Evolutionary conservation across 2,329 filamentous ascomycete species (phyloP), one percentile per base, ranked within the genome.

Genomic region (Trichoderma brevicompactum): DNA sequence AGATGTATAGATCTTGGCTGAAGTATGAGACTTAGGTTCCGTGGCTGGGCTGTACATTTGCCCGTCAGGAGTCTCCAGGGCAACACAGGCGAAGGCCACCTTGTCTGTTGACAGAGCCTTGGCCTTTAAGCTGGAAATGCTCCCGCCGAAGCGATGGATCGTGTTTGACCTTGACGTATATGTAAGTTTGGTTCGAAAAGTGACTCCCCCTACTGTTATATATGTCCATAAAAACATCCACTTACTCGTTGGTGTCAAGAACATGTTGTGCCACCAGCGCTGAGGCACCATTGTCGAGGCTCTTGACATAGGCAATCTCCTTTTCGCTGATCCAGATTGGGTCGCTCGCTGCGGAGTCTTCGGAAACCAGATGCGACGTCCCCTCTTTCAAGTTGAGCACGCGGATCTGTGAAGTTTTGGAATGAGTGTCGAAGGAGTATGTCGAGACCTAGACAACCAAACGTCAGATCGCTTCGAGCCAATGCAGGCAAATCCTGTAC

Each of bases 341-440:
- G 74, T 94, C 91, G 64, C 85, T 87, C 59, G 88, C 87, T 64
- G 83, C 82, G 28, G 82, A 74, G 68, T 91, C 86, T 60, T 89
- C 84, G 53, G 87, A 89, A 10, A 96, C 80, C 12, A 88, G 77
- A 4, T 82, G 85, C 4, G 89, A 89, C 58, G 89, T 82, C 40
- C 89, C 89, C 7, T 85, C 86, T 52, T 83, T 79, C 66, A 93
- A 82, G 70, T 94, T 87, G 46, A 97, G 79, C 32, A 94, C 76
- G 17, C 89, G 86, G 70, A 90, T 88, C 78, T 93, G 89, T 66
- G 81, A 83, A 5, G 83, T 85, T 74, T 89, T 90, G 53, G 83
- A 82, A 74, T 96, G 92, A 0, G 86, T 83, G 44, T 90, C 82
- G 76, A 97, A 97, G 5, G 88, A 94, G 76, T 96, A 97, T 1